Conservation (phyloP, 2,329 filamentous ascomycete species). For the Colletotrichum nymphaeae region DNA sequence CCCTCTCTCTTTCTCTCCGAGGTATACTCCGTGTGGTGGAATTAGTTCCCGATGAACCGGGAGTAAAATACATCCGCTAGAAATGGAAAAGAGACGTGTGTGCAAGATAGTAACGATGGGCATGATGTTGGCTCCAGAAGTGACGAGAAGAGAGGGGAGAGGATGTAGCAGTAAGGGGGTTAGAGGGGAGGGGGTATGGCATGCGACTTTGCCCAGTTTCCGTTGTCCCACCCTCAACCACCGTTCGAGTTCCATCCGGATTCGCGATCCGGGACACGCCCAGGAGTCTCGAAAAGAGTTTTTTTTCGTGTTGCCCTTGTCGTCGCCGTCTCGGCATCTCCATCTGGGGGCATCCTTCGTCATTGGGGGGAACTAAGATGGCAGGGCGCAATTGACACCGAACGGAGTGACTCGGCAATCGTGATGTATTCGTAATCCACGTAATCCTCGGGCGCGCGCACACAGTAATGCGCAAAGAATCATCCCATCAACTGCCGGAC, state of each 20-base stretch:
- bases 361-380: background rate
- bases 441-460: too few relatives aligned
- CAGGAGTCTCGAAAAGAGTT: background rate
- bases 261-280: background rate
- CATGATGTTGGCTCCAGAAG: too few relatives aligned
- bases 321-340: background rate
- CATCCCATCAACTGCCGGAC: slow-evolving; percentile 94
- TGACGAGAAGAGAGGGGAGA: too few relatives aligned
- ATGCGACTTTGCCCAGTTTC: background rate
- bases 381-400: background rate
- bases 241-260: slow-evolving; percentile 8
- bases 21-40: slow-evolving; percentile 3
- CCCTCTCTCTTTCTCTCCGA: background rate
- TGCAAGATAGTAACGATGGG: slow-evolving; percentile 24
- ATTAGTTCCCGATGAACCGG: background rate
- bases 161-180: background rate
- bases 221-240: background rate
- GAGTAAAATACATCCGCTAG: slow-evolving; percentile 26
- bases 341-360: background rate
- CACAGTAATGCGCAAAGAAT: slow-evolving; percentile 15
- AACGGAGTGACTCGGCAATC: background rate
- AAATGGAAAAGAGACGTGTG: background rate
- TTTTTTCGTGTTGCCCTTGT: background rate
- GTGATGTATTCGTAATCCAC: too few relatives aligned
- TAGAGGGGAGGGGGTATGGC: background rate